Base-by-base conservation (phyloP, 2,329 filamentous ascomycete genomes). In the Arthrobotrys musiformis region DNA sequence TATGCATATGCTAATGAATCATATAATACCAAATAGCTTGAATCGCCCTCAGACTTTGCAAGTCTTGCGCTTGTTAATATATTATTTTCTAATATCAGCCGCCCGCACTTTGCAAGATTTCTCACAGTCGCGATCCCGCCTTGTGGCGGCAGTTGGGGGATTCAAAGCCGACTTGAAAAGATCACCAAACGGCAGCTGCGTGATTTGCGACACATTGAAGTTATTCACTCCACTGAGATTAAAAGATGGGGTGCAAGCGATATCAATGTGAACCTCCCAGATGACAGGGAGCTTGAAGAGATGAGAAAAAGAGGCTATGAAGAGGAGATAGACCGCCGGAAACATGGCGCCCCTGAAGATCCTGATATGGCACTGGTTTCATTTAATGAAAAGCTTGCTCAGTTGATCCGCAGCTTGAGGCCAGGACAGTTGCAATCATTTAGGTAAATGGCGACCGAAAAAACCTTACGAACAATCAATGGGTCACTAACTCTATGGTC, bases 401-500 rank as follows among this genome's bases (percentile, higher is more conserved):
- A 30, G 35, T n/a, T 68, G 22, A 60, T 58, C 2, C 4, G 4
- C n/a, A 44, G 15, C 3, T 11, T 68, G 24, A 48, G 17, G 15
- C 50, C 64, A 19, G 64, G 64, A n/a, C 64, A 68, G 26, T 42
- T 68, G 4, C 5, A 58, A 24, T 58, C 64, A 15, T 68, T 68
- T 24, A 33, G 40, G 64, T 60, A 2, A 22, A 37, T 61, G 37
- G 30, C 4, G 30, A 9, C 30, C 17, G n/a, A n/a, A n/a, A n/a
- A n/a, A n/a, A n/a, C n/a, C n/a, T n/a, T n/a, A n/a, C n/a, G n/a
- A n/a, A n/a, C n/a, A n/a, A n/a, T 40, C 9, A 2, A 2, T n/a
- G 7, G 37, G 17, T 17, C 2, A 5, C 40, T 8, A 19, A 42
- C 4, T 7, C 52, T 22, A 33, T 30, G 4, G 6, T 6, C 2